Conservation (phyloP, 169 alveolate species). For the Cryptosporidium andersoni region DNA sequence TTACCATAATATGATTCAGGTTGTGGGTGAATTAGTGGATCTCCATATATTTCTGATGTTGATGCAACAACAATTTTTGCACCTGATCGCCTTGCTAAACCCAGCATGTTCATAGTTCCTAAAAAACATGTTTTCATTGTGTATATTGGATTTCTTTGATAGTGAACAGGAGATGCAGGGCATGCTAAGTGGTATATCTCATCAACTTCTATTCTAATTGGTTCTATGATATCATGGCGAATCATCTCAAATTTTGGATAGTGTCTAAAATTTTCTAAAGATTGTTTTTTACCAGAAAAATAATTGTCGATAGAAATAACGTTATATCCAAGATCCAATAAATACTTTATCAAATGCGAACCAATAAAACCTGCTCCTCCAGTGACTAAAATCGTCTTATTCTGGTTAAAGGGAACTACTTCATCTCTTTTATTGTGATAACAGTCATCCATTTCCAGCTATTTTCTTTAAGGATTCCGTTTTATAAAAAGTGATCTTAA, state of each 20-base stretch:
- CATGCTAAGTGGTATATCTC: constrained; percentile 81
- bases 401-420: too few relatives aligned
- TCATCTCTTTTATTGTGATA: too few relatives aligned
- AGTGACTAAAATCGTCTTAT: constrained; percentile 74
- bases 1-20: constrained; percentile 79
- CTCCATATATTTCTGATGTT: constrained; percentile 82
- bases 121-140: constrained; percentile 79
- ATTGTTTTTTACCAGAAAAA: constrained; percentile 75
- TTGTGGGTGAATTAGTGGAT: constrained; percentile 81
- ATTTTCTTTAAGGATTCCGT: too few relatives aligned
- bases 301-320: constrained; percentile 77
- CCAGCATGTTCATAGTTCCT: constrained; percentile 79
- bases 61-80: constrained; percentile 79
- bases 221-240: constrained; percentile 75
- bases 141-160: constrained; percentile 77
- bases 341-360: constrained; percentile 75
- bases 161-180: constrained; percentile 82
- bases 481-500: too few relatives aligned
- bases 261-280: constrained; percentile 69
- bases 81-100: constrained; percentile 76
- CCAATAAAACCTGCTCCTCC: constrained; percentile 84
- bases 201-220: constrained; percentile 75
- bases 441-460: too few relatives aligned
- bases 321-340: constrained; percentile 78
- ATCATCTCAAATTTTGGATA: constrained; percentile 77